phyloP scores from a whole-genome alignment of 306 rosid species.

The Castanea sativa region DNA sequence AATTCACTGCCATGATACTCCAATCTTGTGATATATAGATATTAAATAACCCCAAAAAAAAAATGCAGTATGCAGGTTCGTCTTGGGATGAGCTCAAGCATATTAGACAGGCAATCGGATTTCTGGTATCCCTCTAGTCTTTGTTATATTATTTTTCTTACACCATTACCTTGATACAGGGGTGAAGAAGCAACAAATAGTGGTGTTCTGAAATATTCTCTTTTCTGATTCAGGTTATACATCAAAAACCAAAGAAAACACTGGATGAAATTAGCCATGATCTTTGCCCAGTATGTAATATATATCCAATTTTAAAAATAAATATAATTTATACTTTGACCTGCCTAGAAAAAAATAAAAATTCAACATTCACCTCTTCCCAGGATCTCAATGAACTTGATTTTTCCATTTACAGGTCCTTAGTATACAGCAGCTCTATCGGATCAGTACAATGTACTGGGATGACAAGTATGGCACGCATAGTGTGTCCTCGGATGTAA shows the following conservation, averaged over 20 bases:
- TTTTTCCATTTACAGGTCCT: constrained; percentile 59
- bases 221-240: constrained; percentile 73
- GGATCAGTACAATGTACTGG: constrained; percentile 99
- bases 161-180: constrained; percentile 9
- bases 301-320: background rate
- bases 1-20: background rate
- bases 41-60: constrained; percentile 15
- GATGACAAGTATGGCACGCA: constrained; percentile 57
- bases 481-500: constrained; percentile 72
- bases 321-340: background rate
- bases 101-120: constrained; percentile 98
- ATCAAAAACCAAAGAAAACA: constrained; percentile 96
- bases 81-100: constrained; percentile 97
- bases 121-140: constrained; percentile 55
- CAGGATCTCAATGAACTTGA: constrained; percentile 6
- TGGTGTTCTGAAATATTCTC: constrained; percentile 15
- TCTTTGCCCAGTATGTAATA: constrained; percentile 80
- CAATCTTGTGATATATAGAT: background rate
- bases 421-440: constrained; percentile 91
- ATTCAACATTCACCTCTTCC: constrained; percentile 10
- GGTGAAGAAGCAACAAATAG: constrained; percentile 2
- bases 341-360: background rate
- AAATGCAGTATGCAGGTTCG: constrained; percentile 66
- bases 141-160: constrained; percentile 10
- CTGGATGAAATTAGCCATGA: constrained; percentile 92